Evolutionary conservation across 352 stramenopile genomes (phyloP).

Genomic region (Globisporangium apiculatum): DNA sequence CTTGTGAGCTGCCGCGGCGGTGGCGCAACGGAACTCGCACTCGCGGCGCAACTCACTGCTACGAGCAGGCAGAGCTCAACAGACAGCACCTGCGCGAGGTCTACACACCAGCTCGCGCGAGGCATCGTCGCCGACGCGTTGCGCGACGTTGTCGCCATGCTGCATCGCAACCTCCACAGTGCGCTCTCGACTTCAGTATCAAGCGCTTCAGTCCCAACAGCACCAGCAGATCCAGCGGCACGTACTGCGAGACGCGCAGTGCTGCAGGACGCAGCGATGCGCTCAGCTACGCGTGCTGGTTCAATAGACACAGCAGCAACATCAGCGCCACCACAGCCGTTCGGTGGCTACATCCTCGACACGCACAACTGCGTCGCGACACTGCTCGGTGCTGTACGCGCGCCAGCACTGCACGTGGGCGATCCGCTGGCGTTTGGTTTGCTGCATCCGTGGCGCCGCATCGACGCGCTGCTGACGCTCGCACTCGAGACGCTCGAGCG

Average conservation of each 20-base stretch:
- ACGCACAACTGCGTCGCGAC: conserved; percentile 23
- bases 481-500: conserved; percentile 48
- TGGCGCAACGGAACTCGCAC: conserved; percentile 34
- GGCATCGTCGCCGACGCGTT: conserved; percentile 20
- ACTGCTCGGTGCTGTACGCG: conserved; percentile 20
- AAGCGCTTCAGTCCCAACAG: too few relatives aligned
- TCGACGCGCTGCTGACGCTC: conserved; percentile 39
- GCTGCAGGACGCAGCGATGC: conserved; percentile 16
- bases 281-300: background rate
- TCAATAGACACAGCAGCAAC: conserved; percentile 1
- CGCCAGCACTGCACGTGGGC: conserved; percentile 25
- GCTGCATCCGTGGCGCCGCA: conserved; percentile 45
- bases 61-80: background rate
- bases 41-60: conserved; percentile 20
- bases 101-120: conserved; percentile 7
- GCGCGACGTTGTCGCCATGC: conserved; percentile 24
- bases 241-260: conserved; percentile 10
- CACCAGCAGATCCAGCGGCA: too few relatives aligned
- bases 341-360: conserved; percentile 22
- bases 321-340: background rate
- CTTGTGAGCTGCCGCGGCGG: conserved; percentile 34
- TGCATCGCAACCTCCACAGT: conserved; percentile 21
- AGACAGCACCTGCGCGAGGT: background rate
- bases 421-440: conserved; percentile 30
- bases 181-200: background rate